A percentile compares a stretch with the other conserved stretches of the same genome.
Evolutionary conservation across 495 filamentous ascomycete species (phyloP).

Genomic region (Aspergillus kassunensis): DNA sequence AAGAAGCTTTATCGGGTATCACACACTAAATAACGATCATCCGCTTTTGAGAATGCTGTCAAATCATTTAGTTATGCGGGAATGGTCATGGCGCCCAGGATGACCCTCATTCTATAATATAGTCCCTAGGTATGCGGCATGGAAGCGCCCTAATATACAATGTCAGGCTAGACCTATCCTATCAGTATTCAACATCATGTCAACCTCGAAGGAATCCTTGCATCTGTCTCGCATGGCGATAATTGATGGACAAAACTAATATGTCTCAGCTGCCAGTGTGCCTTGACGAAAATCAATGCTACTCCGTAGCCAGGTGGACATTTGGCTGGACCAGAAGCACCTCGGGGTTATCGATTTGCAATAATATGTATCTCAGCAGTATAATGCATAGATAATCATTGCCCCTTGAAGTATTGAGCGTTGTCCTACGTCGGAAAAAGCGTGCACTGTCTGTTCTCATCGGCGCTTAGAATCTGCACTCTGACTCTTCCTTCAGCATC

Average conservation of each 20-base stretch:
- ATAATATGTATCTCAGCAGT: no score
- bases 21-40: constrained; percentile 15
- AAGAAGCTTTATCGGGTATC: constrained; percentile 12
- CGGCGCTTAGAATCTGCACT: constrained; percentile 4
- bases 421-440: constrained; percentile 15
- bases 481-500: background rate
- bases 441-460: background rate
- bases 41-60: background rate
- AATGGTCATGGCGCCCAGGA: background rate
- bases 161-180: background rate
- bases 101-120: background rate
- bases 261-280: constrained; percentile 1
- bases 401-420: background rate
- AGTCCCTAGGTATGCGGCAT: background rate
- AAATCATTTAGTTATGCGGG: background rate
- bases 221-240: constrained; percentile 4
- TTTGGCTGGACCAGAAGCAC: no score
- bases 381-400: background rate
- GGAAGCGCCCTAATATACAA: constrained; percentile 2
- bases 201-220: constrained; percentile 7
- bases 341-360: no score
- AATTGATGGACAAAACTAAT: constrained; percentile 3
- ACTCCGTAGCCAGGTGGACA: no score
- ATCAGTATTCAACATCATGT: no score
- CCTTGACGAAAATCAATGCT: constrained; percentile 1